A percentile compares a stretch with the other conserved stretches of the same genome.
Evolutionary conservation across 176 grass and related monocot genomes (phyloP).

Genomic region (Avena eriantha): DNA sequence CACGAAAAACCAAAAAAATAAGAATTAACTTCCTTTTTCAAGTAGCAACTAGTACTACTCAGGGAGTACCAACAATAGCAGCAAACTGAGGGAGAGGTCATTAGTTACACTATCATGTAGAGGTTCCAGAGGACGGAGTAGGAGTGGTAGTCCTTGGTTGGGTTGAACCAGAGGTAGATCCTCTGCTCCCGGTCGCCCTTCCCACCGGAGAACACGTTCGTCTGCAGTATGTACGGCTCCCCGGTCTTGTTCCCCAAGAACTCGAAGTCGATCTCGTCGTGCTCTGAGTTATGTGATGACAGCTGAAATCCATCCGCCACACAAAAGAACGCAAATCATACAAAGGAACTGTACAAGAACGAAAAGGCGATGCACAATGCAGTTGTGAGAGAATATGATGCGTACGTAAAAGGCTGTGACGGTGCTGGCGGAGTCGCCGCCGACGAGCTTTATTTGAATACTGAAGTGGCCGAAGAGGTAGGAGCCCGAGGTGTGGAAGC

Average conservation of each 20-base stretch:
- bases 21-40: background rate
- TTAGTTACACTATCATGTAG: conserved; percentile 79
- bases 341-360: fast-evolving
- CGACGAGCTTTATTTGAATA: conserved; percentile 92
- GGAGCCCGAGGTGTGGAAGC: conserved; percentile 69
- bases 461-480: conserved; percentile 90
- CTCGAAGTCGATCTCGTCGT: conserved; percentile 94
- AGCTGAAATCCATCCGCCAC: conserved; percentile 37
- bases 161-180: conserved; percentile 95
- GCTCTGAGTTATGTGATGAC: conserved; percentile 86
- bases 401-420: conserved; percentile 59
- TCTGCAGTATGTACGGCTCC: conserved; percentile 83
- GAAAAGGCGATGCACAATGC: background rate
- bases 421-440: conserved; percentile 74
- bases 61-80: background rate
- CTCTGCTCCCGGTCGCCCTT: conserved; percentile 87
- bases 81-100: background rate
- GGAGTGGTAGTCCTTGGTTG: conserved; percentile 76
- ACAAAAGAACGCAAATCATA: background rate
- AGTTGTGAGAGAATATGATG: too few relatives aligned
- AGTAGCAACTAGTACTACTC: background rate
- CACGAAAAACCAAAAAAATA: too few relatives aligned
- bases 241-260: conserved; percentile 80
- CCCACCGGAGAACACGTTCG: conserved; percentile 84
- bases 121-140: conserved; percentile 92